These are phyloP conservation scores for Russula foetens DNA, from an alignment of 768 basidiomycete species.

Conservation along the genomic window DNA sequence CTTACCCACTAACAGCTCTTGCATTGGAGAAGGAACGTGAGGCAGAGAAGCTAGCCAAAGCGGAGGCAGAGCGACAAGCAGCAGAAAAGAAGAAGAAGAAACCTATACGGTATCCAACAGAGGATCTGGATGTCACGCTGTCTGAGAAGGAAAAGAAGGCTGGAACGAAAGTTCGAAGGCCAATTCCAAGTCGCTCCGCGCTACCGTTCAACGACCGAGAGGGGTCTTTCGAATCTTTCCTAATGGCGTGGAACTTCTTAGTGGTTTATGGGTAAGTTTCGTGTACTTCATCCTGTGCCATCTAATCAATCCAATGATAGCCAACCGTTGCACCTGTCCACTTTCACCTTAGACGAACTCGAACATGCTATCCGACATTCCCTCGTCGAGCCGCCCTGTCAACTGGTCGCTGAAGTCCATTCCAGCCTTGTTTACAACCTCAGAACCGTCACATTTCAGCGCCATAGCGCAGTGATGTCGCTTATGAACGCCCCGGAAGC, in stretches of 20 bases:
- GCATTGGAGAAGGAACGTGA: slow-evolving; percentile 65
- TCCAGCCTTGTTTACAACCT: slow-evolving; percentile 83
- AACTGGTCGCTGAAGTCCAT: slow-evolving; percentile 82
- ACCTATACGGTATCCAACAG: slow-evolving; percentile 85
- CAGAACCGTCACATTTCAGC: slow-evolving; percentile 69
- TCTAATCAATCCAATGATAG: slow-evolving; percentile 25
- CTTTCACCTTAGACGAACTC: slow-evolving; percentile 89
- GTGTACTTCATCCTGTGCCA: not conserved
- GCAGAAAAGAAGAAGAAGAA: slow-evolving; percentile 85
- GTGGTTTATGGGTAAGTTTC: slow-evolving; percentile 76
- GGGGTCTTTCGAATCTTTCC: slow-evolving; percentile 69
- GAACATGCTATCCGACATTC: slow-evolving; percentile 81
- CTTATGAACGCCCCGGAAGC: slow-evolving; percentile 38
- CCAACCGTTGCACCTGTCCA: slow-evolving; percentile 78
- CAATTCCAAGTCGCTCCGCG: slow-evolving; percentile 49
- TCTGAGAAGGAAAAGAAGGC: slow-evolving; percentile 78
- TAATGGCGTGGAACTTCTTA: slow-evolving; percentile 92
- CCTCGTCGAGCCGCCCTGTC: slow-evolving; percentile 56
- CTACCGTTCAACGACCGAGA: slow-evolving; percentile 64
- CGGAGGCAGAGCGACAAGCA: slow-evolving; percentile 62
- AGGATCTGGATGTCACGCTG: slow-evolving; percentile 79
- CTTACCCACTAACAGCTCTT: slow-evolving; percentile 27
- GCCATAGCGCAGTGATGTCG: slow-evolving; percentile 69
- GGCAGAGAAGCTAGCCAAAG: slow-evolving; percentile 54
- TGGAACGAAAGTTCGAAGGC: slow-evolving; percentile 60